These are phyloP conservation scores for Bipolaris cookei DNA, from an alignment of 2,329 filamentous ascomycete genomes.

Conservation along the genomic window DNA sequence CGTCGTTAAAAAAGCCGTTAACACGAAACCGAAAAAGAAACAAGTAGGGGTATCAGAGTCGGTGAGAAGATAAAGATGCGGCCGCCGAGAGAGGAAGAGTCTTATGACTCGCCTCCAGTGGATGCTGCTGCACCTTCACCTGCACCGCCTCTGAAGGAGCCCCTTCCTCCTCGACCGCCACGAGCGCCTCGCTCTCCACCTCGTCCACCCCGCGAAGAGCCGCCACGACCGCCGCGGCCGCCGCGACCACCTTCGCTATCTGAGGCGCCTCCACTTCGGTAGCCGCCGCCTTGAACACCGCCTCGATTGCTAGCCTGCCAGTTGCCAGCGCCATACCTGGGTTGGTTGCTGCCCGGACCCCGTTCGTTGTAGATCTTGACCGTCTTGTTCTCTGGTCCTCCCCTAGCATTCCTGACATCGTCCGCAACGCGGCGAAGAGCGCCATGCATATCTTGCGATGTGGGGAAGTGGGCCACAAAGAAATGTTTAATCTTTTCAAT, in stretches of 20 bases:
- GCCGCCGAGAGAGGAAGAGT: constrained; percentile 6
- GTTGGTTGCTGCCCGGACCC: constrained; percentile 54
- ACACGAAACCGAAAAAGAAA: constrained; percentile 28
- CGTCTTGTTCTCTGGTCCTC: constrained; percentile 77
- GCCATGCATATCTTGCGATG: constrained; percentile 76
- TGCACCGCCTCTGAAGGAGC: constrained; percentile 42
- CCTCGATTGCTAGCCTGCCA: constrained; percentile 71
- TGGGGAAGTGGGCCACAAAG: constrained; percentile 87
- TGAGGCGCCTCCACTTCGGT: constrained; percentile 80
- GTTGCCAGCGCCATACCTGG: constrained; percentile 59
- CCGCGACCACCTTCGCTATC: constrained; percentile 74
- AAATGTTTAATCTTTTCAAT: constrained; percentile 75
- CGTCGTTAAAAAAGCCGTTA: constrained; percentile 11
- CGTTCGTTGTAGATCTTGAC: constrained; percentile 81
- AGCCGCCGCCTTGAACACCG: constrained; percentile 71
- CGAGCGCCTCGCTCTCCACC: constrained; percentile 53
- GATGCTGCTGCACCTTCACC: constrained; percentile 46
- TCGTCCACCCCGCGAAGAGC: constrained; percentile 57
- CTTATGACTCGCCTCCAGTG: constrained; percentile 49
- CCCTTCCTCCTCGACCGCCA: constrained; percentile 51
- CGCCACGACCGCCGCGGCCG: constrained; percentile 59
- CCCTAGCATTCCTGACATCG: constrained; percentile 75
- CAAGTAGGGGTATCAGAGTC: constrained; percentile 43
- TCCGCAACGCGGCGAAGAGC: constrained; percentile 76
- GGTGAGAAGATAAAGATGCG: constrained; percentile 22